These are phyloP conservation scores for Gossypium aridum DNA, from an alignment of 441 rosid species.

Conservation along the genomic window DNA sequence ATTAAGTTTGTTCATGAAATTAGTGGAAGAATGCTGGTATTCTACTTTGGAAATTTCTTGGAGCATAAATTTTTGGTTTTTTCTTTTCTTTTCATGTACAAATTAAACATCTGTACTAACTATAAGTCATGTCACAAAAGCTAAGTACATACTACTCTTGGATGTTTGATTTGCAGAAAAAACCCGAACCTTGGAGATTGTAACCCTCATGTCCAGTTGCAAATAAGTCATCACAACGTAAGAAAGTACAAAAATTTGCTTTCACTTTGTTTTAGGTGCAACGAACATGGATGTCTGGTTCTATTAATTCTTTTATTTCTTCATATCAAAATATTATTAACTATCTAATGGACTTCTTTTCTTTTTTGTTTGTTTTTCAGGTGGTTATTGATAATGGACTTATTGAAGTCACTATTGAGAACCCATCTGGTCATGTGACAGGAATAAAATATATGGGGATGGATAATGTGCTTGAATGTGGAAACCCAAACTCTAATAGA, in stretches of 20 bases:
- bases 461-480: constrained; percentile 36
- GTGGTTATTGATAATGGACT: constrained; percentile 52
- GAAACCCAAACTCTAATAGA: constrained; percentile 20
- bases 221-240: background rate
- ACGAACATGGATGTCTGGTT: background rate
- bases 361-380: constrained; percentile 24
- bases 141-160: background rate
- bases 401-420: constrained; percentile 34
- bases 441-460: constrained; percentile 42
- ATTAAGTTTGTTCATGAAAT: too few relatives aligned
- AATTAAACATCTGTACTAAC: background rate
- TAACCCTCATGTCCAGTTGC: background rate
- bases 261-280: background rate
- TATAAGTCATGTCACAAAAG: background rate
- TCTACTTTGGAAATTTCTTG: background rate
- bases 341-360: background rate
- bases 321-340: background rate
- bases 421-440: constrained; percentile 40
- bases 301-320: background rate
- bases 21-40: too few relatives aligned
- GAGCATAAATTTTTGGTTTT: background rate
- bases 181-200: background rate
- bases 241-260: background rate
- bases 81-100: background rate
- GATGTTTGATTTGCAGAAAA: constrained; percentile 7